phyloP scores from a whole-genome alignment of 345 rosid species.

The Syzygium jambos region DNA sequence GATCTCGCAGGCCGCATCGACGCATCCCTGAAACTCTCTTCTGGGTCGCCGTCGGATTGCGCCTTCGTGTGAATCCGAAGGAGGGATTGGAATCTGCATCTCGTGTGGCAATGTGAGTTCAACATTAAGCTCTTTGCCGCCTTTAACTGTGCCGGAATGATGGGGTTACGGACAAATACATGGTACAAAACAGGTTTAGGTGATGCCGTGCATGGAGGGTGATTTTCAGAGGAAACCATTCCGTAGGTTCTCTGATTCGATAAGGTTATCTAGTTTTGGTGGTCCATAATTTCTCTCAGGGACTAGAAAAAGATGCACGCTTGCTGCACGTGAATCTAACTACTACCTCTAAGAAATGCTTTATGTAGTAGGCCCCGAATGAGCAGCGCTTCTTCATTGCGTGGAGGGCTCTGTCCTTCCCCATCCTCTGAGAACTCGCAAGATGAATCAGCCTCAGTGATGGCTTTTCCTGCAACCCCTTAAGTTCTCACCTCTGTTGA shows the following conservation, averaged over 20 bases:
- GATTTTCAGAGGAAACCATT: not conserved
- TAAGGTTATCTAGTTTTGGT: constrained; percentile 7
- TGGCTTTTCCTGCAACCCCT: not conserved
- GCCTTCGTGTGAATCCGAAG: constrained; percentile 14
- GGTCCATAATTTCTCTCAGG: constrained; percentile 4
- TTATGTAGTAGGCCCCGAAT: not conserved
- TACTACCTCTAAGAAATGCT: not conserved
- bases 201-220: not conserved
- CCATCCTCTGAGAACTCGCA: not conserved
- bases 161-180: not conserved
- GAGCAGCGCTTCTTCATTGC: not conserved
- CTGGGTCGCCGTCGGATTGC: constrained; percentile 31
- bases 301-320: not conserved
- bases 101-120: not conserved
- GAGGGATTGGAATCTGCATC: not conserved
- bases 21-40: constrained; percentile 15
- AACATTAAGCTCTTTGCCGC: not conserved
- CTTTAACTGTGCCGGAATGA: not conserved
- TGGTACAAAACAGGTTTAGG: not conserved
- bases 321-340: not conserved
- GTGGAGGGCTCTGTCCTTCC: no score
- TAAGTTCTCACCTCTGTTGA: not conserved
- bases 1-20: constrained; percentile 1
- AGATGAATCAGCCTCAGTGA: not conserved
- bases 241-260: not conserved